phyloP scores from a whole-genome alignment of 768 basidiomycete species.

The Polyporus arcularius region DNA sequence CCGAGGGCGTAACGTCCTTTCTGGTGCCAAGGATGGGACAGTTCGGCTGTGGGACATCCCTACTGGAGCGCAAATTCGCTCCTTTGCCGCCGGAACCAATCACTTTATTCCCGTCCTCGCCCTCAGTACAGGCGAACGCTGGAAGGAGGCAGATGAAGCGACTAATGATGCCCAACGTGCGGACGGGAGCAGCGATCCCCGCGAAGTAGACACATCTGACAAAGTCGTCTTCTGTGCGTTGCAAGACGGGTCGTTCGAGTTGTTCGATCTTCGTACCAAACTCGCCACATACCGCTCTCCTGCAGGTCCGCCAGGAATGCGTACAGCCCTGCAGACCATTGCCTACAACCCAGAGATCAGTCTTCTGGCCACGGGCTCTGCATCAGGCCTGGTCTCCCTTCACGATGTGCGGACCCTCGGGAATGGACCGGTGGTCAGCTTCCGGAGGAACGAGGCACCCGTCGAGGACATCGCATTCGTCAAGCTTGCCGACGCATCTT shows the following conservation, averaged over 20 bases:
- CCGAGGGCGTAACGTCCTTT: slow-evolving; percentile 66
- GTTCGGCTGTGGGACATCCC: slow-evolving; percentile 75
- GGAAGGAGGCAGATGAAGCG: slow-evolving; percentile 27
- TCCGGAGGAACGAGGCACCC: slow-evolving; percentile 44
- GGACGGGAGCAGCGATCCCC: slow-evolving; percentile 21
- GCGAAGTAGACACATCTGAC: slow-evolving; percentile 48
- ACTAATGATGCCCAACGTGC: slow-evolving; percentile 13
- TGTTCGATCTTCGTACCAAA: slow-evolving; percentile 52
- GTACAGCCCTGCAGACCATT: slow-evolving; percentile 44
- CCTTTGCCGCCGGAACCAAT: slow-evolving; percentile 38
- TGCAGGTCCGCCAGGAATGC: slow-evolving; percentile 25
- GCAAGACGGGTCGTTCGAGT: slow-evolving; percentile 54
- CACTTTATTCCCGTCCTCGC: slow-evolving; percentile 44
- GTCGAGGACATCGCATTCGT: slow-evolving; percentile 47
- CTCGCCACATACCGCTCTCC: slow-evolving; percentile 30
- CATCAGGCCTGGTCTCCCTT: slow-evolving; percentile 53
- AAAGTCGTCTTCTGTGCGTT: slow-evolving; percentile 58
- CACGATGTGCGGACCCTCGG: slow-evolving; percentile 53
- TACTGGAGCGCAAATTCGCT: slow-evolving; percentile 46
- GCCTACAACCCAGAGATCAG: slow-evolving; percentile 41
- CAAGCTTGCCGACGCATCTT: background rate
- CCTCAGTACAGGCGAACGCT: slow-evolving; percentile 46
- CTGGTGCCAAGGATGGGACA: slow-evolving; percentile 67
- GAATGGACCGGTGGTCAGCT: slow-evolving; percentile 36
- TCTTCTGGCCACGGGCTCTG: slow-evolving; percentile 61